Percentiles rank a stretch among this genome's conserved stretches.
Evolutionary conservation across 768 basidiomycete genomes (phyloP).

Genomic region (Filobasidium wieringae): DNA sequence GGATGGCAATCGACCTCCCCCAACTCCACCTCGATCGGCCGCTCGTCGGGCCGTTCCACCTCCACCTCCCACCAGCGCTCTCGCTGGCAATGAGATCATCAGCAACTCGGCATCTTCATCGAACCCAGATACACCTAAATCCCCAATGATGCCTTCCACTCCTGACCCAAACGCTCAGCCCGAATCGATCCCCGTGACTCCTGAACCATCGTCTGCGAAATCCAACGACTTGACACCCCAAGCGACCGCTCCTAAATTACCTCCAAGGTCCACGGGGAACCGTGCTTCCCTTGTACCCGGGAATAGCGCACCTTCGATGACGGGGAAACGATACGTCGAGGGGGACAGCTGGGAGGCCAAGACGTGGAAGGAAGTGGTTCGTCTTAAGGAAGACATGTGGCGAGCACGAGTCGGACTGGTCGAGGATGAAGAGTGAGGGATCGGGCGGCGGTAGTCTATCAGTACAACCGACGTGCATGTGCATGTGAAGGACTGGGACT

Average conservation of each 20-base stretch:
- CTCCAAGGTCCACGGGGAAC: not conserved
- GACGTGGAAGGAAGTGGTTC: conserved; percentile 32
- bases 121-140: not conserved
- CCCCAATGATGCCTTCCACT: not conserved
- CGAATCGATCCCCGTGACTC: not conserved
- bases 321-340: not conserved
- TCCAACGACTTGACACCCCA: not conserved
- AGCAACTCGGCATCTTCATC: not conserved
- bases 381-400: conserved; percentile 38
- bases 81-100: not conserved
- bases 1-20: not conserved
- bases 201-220: not conserved
- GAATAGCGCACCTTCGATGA: not conserved
- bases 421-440: conserved; percentile 11
- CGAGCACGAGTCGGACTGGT: conserved; percentile 31
- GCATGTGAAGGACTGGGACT: not conserved
- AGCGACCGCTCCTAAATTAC: not conserved
- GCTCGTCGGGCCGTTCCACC: conserved; percentile 6
- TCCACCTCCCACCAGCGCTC: not conserved
- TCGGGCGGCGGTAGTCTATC: too few relatives aligned
- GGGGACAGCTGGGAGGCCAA: conserved; percentile 32
- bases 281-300: not conserved
- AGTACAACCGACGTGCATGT: too few relatives aligned
- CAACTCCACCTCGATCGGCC: conserved; percentile 3
- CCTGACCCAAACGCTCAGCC: not conserved